Conservation (phyloP, 768 basidiomycete genomes). For the Mycena olivaceomarginata region DNA sequence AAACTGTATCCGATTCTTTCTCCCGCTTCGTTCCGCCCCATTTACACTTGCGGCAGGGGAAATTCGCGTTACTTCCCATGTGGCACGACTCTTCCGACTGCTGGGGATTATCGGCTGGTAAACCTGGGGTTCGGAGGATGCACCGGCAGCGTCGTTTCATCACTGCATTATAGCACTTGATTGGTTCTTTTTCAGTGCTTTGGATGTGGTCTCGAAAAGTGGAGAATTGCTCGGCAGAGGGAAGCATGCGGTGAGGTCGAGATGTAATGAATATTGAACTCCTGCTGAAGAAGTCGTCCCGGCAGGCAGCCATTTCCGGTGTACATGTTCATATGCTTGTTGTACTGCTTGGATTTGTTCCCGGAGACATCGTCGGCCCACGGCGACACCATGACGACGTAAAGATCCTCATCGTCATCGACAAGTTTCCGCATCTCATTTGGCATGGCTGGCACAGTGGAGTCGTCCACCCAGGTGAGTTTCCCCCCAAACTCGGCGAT, state of each 20-base stretch:
- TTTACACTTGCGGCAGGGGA: constrained; percentile 37
- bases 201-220: constrained; percentile 25
- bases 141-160: constrained; percentile 22
- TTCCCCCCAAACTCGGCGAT: constrained; percentile 8
- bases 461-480: constrained; percentile 2
- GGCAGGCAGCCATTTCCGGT: too few species aligned
- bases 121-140: constrained; percentile 26
- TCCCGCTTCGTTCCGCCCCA: constrained; percentile 34
- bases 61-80: constrained; percentile 38
- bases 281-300: too few species aligned
- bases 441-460: constrained; percentile 1
- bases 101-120: constrained; percentile 47
- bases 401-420: not conserved
- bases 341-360: too few species aligned
- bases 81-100: constrained; percentile 44
- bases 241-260: not conserved
- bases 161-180: constrained; percentile 29
- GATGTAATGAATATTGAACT: not conserved
- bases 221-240: not conserved
- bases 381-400: not conserved
- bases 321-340: too few species aligned
- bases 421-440: not conserved
- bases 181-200: constrained; percentile 26
- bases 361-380: not conserved
- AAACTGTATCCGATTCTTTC: constrained; percentile 24